Evolutionary conservation across 352 stramenopile genomes (phyloP), one percentile per base, ranked within the genome.

Genomic region (Globisporangium carolinianum): DNA sequence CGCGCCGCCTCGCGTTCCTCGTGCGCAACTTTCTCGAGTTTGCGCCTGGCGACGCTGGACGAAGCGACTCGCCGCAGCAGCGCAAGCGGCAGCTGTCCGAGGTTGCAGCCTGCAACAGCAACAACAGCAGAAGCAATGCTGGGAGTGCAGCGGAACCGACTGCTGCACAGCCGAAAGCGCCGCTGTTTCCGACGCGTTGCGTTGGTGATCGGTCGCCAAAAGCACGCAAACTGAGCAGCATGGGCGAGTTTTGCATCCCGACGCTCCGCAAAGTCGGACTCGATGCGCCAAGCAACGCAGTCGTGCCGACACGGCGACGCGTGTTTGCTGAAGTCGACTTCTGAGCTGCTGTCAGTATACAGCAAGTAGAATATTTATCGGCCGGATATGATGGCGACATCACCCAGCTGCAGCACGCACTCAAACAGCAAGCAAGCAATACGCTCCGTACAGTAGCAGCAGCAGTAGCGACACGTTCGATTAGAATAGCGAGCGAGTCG

Each of bases 281-380:
- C 5, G 51, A 65, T 18, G 11, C 47, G 3, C 66, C 68, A 5
- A 60, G 67, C 39, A 61, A 65, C 43, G 63, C 68, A 9, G 60
- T 75, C 3, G 65, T 89, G 53, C 61, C 80, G 17, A 77, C 74
- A 1, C 62, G 83, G 11, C 72, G 79, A 18, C 71, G 83, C 42
- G 83, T 92, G 38, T 92, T 90, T 55, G 80, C 83, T 6, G 80
- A 92, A 52, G 83, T 92, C 49, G 78, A 92, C 61, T 87, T 92
- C 57, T 66, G 41, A 56, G 12, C 35, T n/a, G 38, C 6, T 9
- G 3, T 0, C 37, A 6, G 24, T 32, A 32, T 32, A 32, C 24
- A 32, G 24, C 24, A 32, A 43, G 7, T 37, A 49, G 6, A 18
- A 6, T 60, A 64, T 64, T 64, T 64, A 64, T 50, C 10, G 42